Evolutionary conservation across 2,329 filamentous ascomycete species (phyloP).

Genomic region (Chlorencoelia australis): DNA sequence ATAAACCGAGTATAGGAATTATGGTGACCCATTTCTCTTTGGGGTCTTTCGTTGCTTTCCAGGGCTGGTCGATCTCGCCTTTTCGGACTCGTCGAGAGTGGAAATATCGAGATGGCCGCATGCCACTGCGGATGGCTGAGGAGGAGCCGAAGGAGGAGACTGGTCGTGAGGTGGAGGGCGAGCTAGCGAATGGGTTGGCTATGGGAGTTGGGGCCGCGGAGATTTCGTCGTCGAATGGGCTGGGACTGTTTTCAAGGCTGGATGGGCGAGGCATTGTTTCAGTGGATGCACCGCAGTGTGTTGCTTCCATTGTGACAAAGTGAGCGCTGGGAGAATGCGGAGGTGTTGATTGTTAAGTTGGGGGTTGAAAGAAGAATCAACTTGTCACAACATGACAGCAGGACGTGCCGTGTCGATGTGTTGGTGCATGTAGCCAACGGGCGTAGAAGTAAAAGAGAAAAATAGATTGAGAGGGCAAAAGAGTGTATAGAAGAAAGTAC

Average conservation of each 20-base stretch:
- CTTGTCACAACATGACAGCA: no score
- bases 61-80: conserved; percentile 65
- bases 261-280: conserved; percentile 29
- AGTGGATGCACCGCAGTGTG: no score
- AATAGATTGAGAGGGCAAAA: no score
- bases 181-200: conserved; percentile 20
- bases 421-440: no score
- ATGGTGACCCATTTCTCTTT: conserved; percentile 84
- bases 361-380: no score
- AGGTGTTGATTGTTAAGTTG: no score
- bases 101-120: conserved; percentile 20
- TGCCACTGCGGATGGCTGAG: conserved; percentile 25
- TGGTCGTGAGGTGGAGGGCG: conserved; percentile 34
- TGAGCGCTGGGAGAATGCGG: no score
- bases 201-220: conserved; percentile 17
- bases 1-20: conserved; percentile 61
- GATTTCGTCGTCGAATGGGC: conserved; percentile 23
- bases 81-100: conserved; percentile 48
- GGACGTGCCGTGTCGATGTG: no score
- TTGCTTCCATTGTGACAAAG: no score
- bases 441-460: no score
- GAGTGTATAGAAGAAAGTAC: no score
- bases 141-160: conserved; percentile 33
- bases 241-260: conserved; percentile 29
- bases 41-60: conserved; percentile 62